Base-by-base conservation (phyloP, 176 grass and related monocot species). In the Tillandsia leiboldiana region DNA sequence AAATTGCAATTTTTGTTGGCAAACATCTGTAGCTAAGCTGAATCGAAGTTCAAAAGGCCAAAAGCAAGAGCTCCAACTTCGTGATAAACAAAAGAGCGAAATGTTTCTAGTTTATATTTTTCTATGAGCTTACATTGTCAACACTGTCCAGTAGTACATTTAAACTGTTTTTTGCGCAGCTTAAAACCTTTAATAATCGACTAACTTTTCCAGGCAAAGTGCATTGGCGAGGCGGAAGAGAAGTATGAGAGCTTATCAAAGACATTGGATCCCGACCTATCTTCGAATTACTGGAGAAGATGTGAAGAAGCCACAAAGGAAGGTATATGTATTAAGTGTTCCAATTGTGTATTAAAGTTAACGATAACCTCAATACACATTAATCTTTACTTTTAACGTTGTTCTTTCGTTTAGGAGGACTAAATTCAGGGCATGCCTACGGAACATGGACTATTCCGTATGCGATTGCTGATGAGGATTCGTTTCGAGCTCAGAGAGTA, bases 221-320 rank as follows among this genome's bases (percentile, higher is more conserved):
- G 89, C 70, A 97, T 97, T 71, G 27, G 67, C 14, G 89, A 97
- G 59, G 86, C 79, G 57, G 93, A 97, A 78, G 80, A 90, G 54
- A 92, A 73, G 71, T 87, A 87, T 63, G 86, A 92, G 59, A 75
- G 26, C 18, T 77, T 87, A 50, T 85, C 77, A 71, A 87, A 72
- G 71, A 90, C 77, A 83, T 68, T 92, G 70, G 86, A 87, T 50
- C 89, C 79, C 72, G 50, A 50, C 29, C 77, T 97, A 11, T 85
- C 81, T 81, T 51, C 26, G 4, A 83, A 68, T 85, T 90, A 90
- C 72, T 78, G 79, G 84, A 87, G 73, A 77, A 92, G 93, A 87
- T 97, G 93, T 48, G 83, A 92, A 83, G 86, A 97, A 82, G 89
- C 93, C 76, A 92, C 86, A 27, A 85, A 73, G 57, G 93, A 97